Evolutionary conservation across 2,329 filamentous ascomycete species (phyloP), one percentile per base, ranked within the genome.

Genomic region (Teratosphaeria pseudoeucalypti): DNA sequence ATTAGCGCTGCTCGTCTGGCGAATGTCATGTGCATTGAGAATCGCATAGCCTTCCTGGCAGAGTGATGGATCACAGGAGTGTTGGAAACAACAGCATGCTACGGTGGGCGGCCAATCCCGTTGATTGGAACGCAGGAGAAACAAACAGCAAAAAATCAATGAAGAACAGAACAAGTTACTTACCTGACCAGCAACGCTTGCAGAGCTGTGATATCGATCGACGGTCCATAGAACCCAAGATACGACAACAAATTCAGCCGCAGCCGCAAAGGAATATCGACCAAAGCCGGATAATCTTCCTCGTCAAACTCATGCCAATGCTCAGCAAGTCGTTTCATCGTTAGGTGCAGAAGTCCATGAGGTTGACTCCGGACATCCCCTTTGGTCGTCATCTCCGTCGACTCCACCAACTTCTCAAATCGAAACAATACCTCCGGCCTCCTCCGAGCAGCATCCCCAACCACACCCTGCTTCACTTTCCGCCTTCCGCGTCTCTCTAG

Each of bases 171-270:
- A 49, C n/a, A 49, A 19, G 9, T 49, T 10, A 49, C 43, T 49
- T 23, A 23, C 43, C 53, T 32, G 16, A 37, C 27, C 53, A 54
- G 81, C 6, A 86, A 65, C 2, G 78, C 76, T 58, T 77, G 77
- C 19, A 86, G 72, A 0, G 78, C 78, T 32, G 74, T 65, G 2
- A 76, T 70, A 29, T 73, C 68, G 23, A 81, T 65, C n/a, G 72
- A 66, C 0, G 74, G 71, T 1, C 78, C 77, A 65, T 82, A 82
- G 14, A 76, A 68, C 4, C 78, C 76, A 34, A 86, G 66, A 67
- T 85, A 86, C 63, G 79, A 82, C 27, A 86, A 67, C 37, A 87
- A 63, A 1, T 76, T 69, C 61, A 79, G 72, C 64, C 83, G 83
- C 6, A 84, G 65, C 49, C 75, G 74, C 16, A 75, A 70, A 0